These are phyloP conservation scores for Cryphonectria naterciae DNA, from an alignment of 2,329 filamentous ascomycete genomes.

Conservation along the genomic window DNA sequence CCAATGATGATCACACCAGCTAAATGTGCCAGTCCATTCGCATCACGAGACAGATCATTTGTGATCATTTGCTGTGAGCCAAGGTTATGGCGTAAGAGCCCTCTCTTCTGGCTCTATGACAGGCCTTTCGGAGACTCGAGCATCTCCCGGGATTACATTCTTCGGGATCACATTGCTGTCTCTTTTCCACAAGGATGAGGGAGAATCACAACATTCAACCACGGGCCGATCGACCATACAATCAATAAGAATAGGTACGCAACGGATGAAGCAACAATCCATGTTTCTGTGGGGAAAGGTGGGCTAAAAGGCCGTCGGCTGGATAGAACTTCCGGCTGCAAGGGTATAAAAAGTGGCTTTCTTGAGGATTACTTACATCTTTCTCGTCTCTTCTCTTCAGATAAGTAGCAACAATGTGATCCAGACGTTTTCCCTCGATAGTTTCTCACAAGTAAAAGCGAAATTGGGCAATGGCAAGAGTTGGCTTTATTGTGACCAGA, in stretches of 20 bases:
- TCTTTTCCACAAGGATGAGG: background rate
- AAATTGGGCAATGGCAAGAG: too few relatives aligned
- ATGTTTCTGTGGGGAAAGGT: too few relatives aligned
- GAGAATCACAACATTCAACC: background rate
- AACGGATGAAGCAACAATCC: background rate
- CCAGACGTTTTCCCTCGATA: too few relatives aligned
- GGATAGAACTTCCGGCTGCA: too few relatives aligned
- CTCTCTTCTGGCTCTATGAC: background rate
- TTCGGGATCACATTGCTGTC: background rate
- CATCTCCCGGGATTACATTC: background rate
- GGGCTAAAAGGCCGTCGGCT: too few relatives aligned
- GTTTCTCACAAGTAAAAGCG: background rate
- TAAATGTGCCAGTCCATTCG: background rate
- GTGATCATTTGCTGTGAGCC: background rate
- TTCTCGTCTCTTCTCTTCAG: too few relatives aligned
- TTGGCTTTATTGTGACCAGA: too few relatives aligned
- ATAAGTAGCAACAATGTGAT: too few relatives aligned
- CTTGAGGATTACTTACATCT: too few relatives aligned
- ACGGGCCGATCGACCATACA: background rate
- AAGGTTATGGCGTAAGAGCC: background rate
- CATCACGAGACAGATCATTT: background rate
- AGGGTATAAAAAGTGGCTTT: too few relatives aligned
- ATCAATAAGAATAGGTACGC: background rate
- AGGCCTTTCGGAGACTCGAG: background rate
- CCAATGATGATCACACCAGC: background rate